Evolutionary conservation across 2,329 filamentous ascomycete genomes (phyloP).

Genomic region (Ascochyta clinopodiicola): DNA sequence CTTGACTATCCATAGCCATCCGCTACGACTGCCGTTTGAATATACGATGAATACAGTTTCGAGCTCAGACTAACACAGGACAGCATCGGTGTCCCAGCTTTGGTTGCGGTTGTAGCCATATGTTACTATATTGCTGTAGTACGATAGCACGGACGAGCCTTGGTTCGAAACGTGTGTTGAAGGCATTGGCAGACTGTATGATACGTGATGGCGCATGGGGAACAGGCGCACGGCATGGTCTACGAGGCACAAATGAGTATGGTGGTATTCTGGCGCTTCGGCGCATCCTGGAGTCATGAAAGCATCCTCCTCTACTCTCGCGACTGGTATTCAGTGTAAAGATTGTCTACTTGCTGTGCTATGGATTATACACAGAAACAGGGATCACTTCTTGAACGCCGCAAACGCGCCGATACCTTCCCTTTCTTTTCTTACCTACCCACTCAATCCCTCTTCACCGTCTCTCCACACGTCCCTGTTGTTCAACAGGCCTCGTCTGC

Average conservation of each 20-base stretch:
- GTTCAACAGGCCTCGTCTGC: too few relatives aligned
- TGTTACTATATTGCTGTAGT: slow-evolving; percentile 5
- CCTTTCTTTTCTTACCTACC: too few relatives aligned
- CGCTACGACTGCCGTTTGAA: not conserved
- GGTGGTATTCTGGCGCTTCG: slow-evolving; percentile 1
- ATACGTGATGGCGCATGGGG: not conserved
- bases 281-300: not conserved
- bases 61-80: not conserved
- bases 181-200: slow-evolving; percentile 1
- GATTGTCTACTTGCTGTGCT: not conserved
- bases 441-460: too few relatives aligned
- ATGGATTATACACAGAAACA: not conserved
- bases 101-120: slow-evolving; percentile 6
- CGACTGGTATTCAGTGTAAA: not conserved
- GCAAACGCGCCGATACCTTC: too few relatives aligned
- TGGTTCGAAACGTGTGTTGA: not conserved
- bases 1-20: not conserved
- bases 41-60: not conserved
- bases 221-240: not conserved
- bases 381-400: too few relatives aligned
- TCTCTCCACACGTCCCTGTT: too few relatives aligned
- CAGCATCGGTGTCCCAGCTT: slow-evolving; percentile 9
- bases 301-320: not conserved
- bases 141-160: not conserved
- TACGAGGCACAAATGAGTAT: slow-evolving; percentile 4